Evolutionary conservation across 805 yeast species (phyloP), one percentile per base, ranked within the genome.

Genomic region (Saccharomycopsis malanga): DNA sequence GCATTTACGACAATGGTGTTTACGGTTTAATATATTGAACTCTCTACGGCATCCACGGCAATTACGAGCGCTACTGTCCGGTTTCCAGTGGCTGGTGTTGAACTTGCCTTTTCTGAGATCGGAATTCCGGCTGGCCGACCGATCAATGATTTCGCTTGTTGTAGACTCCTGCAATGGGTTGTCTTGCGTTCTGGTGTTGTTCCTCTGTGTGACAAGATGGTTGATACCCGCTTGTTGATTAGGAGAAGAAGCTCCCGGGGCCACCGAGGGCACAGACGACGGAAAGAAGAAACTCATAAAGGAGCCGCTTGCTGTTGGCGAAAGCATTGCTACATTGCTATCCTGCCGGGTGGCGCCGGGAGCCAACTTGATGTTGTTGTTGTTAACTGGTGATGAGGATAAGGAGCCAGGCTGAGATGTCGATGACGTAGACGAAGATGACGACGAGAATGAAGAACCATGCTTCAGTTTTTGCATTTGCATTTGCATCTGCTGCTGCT

Each of bases 1-100:
- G 56, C 72, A 68, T 34, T 61, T 56, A 6, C 72, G 56, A 44
- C 72, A 68, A 42, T 68, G 72, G 48, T 68, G 72, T 40, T 65
- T 67, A 34, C 71, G 55, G 37, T 29, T 23, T 12, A 51, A 29
- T 15, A 51, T 25, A 4, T 38, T 42, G 27, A 51, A 51, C 20
- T 51, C 54, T 15, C 46, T 30, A 3, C 15, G 24, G 21, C 54
- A 51, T 12, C 37, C 30, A 14, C 17, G 24, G 21, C 54, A 51
- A 7, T 15, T 23, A 23, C 34, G 37, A 5, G 45, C 43, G 17
- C 27, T 21, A 12, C 20, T 12, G 27, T 51, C 54, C 3, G 54
- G 44, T 15, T 44, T 48, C 54, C 54, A 51, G 36, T 51, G 48
- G 14, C 12, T 23, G n/a, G 39, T 22, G 10, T 29, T 39, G 32